Percentiles rank a stretch among this genome's conserved stretches.
phyloP scores from a whole-genome alignment of 2,329 filamentous ascomycete genomes.

The Lomentospora prolificans region DNA sequence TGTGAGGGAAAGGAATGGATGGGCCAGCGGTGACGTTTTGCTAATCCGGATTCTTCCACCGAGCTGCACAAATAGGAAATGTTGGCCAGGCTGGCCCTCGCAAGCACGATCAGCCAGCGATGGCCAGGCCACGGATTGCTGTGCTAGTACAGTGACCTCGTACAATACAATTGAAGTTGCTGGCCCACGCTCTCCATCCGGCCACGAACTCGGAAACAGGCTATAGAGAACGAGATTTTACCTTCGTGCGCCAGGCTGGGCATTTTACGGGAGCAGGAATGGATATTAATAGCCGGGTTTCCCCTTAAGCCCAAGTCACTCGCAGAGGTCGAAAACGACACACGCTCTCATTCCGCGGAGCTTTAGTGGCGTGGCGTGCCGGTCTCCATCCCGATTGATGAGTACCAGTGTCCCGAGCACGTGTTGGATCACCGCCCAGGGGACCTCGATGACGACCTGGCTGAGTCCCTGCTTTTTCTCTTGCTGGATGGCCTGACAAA shows the following conservation, averaged over 20 bases:
- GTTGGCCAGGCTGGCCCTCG: neutral
- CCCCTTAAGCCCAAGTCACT: neutral
- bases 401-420: slow-evolving; percentile 2
- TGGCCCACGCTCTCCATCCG: too few relatives aligned
- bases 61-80: too few relatives aligned
- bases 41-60: slow-evolving; percentile 4
- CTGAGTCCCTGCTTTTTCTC: neutral
- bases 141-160: too few relatives aligned
- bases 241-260: neutral
- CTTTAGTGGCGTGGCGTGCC: neutral
- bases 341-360: neutral
- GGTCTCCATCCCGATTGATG: neutral
- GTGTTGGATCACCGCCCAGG: neutral
- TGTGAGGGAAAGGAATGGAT: neutral
- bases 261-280: neutral
- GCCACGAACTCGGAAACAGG: too few relatives aligned
- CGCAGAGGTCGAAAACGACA: neutral
- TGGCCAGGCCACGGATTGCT: too few relatives aligned
- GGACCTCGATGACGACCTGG: neutral
- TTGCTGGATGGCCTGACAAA: neutral
- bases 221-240: neutral
- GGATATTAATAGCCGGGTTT: too few relatives aligned
- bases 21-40: slow-evolving; percentile 1
- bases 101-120: neutral
- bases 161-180: too few relatives aligned